Conservation (phyloP, 1,284 basidiomycete genomes). For the Fomitopsis pinicola region DNA sequence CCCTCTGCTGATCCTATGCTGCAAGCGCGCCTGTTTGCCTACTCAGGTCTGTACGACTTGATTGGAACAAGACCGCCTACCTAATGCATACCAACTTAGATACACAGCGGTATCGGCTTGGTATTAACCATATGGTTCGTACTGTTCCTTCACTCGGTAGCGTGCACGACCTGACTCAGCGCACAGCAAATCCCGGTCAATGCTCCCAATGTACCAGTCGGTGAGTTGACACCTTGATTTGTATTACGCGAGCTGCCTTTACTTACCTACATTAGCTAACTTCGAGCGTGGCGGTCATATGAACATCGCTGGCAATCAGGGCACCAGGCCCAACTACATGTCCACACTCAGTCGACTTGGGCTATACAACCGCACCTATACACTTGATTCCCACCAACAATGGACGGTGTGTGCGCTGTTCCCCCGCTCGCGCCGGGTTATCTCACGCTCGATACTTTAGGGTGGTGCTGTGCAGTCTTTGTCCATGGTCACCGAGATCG, state of each 20-base stretch:
- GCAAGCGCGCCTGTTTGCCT: conserved; percentile 41
- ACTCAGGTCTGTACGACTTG: conserved; percentile 18
- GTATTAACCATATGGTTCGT: conserved; percentile 32
- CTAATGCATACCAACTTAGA: conserved; percentile 12
- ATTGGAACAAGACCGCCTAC: neutral
- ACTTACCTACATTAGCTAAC: conserved; percentile 25
- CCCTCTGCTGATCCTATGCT: conserved; percentile 41
- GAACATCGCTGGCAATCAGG: conserved; percentile 28
- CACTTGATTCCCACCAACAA: conserved; percentile 31
- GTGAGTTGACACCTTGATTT: conserved; percentile 6
- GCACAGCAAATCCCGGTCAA: conserved; percentile 27
- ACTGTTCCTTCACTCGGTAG: neutral
- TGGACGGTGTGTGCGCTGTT: conserved; percentile 23
- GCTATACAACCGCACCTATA: conserved; percentile 31
- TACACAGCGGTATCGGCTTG: conserved; percentile 35
- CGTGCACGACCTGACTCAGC: neutral
- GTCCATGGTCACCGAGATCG: conserved; percentile 31
- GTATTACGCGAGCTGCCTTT: neutral
- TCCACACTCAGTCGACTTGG: conserved; percentile 24
- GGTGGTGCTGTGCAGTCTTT: conserved; percentile 29
- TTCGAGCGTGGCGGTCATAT: conserved; percentile 34
- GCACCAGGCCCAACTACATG: conserved; percentile 26
- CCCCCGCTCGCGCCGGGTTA: neutral
- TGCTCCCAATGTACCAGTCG: conserved; percentile 22
- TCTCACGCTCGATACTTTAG: conserved; percentile 5